These are phyloP conservation scores for Rhodotorula paludigena DNA, from an alignment of 768 basidiomycete species.

Conservation along the genomic window DNA sequence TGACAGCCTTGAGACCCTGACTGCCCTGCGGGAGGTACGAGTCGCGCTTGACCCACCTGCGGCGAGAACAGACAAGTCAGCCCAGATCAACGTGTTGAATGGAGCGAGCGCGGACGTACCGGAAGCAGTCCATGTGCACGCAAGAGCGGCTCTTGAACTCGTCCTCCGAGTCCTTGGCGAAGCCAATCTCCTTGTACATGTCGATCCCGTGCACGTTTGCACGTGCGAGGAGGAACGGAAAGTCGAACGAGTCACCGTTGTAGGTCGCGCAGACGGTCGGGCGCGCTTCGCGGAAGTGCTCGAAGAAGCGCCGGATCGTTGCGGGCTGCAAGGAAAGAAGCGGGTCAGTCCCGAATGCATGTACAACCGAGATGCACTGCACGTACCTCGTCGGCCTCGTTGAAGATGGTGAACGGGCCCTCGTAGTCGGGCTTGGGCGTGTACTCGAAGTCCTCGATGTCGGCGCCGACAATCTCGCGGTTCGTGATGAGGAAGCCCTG, in stretches of 20 bases:
- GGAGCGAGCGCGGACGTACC: constrained; percentile 47
- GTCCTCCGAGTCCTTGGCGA: constrained; percentile 81
- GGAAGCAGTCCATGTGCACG: constrained; percentile 98
- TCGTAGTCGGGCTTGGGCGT: constrained; percentile 97
- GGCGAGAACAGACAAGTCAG: neutral
- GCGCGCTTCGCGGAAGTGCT: constrained; percentile 84
- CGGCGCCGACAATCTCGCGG: constrained; percentile 91
- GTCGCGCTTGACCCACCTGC: constrained; percentile 91
- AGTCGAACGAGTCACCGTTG: constrained; percentile 99
- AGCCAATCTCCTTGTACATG: constrained; percentile 93
- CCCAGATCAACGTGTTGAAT: neutral
- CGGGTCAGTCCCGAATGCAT: no score
- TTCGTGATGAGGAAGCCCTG: constrained; percentile 92
- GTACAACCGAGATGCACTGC: no score
- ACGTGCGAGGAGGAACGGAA: constrained; percentile 86
- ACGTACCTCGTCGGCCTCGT: constrained; percentile 71
- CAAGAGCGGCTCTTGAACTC: constrained; percentile 91
- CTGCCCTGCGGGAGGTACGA: constrained; percentile 97
- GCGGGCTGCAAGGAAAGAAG: constrained; percentile 57
- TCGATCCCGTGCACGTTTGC: constrained; percentile 84
- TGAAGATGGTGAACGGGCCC: constrained; percentile 91
- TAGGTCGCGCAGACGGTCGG: constrained; percentile 98
- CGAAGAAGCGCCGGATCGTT: constrained; percentile 79
- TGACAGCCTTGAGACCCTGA: constrained; percentile 97
- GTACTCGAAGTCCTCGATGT: constrained; percentile 98